Conservation (phyloP, 2,329 filamentous ascomycete genomes). For the Sordariomycetes sp. region DNA sequence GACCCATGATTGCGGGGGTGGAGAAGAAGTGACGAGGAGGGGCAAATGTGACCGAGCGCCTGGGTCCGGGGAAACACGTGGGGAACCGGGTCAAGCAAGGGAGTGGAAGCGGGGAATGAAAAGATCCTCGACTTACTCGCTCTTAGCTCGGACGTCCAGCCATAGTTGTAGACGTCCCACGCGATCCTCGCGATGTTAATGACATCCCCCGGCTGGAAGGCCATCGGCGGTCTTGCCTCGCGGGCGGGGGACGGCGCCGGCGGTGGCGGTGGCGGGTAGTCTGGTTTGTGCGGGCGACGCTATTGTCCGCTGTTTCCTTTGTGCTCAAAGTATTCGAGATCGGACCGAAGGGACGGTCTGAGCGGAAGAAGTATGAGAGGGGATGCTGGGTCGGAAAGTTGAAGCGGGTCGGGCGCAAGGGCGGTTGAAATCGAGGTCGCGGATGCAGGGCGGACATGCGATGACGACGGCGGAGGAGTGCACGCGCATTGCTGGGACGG, state of each 20-base stretch:
- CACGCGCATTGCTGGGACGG: background rate
- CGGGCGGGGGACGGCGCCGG: background rate
- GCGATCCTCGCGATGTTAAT: slow-evolving; percentile 17
- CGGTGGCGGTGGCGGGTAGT: background rate
- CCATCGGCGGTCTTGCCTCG: background rate
- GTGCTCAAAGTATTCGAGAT: too few species aligned
- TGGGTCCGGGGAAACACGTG: background rate
- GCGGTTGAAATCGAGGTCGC: background rate
- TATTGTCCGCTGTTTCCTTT: background rate
- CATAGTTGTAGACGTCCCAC: slow-evolving; percentile 18
- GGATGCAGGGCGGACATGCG: background rate
- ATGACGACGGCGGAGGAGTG: background rate
- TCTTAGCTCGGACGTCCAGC: slow-evolving; percentile 18
- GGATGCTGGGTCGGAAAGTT: background rate
- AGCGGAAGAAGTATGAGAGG: background rate
- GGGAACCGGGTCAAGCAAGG: background rate
- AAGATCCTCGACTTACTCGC: slow-evolving; percentile 18
- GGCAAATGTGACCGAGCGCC: background rate
- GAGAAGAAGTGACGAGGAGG: background rate
- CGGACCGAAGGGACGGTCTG: too few species aligned
- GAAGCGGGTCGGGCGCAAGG: background rate
- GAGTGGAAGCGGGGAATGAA: background rate
- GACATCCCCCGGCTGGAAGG: slow-evolving; percentile 13
- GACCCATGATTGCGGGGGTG: background rate
- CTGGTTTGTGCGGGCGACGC: background rate